Percentiles rank a stretch among this genome's conserved stretches.
These are phyloP conservation scores for Solanum gandarillasii DNA, from an alignment of 257 asterid genomes.

Conservation along the genomic window DNA sequence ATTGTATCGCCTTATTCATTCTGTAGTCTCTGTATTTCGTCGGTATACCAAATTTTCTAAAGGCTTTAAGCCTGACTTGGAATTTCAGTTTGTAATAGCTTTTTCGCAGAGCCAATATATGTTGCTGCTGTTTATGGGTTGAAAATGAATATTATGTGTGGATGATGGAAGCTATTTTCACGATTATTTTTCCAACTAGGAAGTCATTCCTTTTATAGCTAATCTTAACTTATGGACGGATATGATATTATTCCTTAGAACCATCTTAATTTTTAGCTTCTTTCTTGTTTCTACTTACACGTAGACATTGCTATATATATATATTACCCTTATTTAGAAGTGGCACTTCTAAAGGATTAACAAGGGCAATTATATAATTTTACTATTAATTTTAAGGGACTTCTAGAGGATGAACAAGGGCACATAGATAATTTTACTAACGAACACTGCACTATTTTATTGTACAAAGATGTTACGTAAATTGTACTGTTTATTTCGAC, in stretches of 20 bases:
- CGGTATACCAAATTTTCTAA: not conserved
- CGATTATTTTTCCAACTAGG: not conserved
- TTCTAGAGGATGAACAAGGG: too few species aligned
- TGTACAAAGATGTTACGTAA: not conserved
- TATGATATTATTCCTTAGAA: not conserved
- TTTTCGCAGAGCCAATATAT: not conserved
- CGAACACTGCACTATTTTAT: not conserved
- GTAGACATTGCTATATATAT: not conserved
- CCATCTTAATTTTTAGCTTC: not conserved
- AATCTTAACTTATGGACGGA: not conserved
- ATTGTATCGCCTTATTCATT: not conserved
- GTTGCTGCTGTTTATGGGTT: not conserved
- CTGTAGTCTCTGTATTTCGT: not conserved
- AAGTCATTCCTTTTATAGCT: not conserved
- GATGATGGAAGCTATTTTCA: not conserved
- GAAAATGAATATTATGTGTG: not conserved
- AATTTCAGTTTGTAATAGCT: not conserved
- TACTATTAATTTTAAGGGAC: not conserved
- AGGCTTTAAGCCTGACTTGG: not conserved
- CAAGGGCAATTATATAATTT: not conserved
- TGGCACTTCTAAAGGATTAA: too few species aligned
- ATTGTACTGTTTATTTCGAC: not conserved
- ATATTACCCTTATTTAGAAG: too few species aligned
- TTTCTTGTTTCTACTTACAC: not conserved
- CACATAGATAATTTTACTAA: not conserved